phyloP scores from a whole-genome alignment of 352 stramenopile genomes.

The Globisporangium perplexum region DNA sequence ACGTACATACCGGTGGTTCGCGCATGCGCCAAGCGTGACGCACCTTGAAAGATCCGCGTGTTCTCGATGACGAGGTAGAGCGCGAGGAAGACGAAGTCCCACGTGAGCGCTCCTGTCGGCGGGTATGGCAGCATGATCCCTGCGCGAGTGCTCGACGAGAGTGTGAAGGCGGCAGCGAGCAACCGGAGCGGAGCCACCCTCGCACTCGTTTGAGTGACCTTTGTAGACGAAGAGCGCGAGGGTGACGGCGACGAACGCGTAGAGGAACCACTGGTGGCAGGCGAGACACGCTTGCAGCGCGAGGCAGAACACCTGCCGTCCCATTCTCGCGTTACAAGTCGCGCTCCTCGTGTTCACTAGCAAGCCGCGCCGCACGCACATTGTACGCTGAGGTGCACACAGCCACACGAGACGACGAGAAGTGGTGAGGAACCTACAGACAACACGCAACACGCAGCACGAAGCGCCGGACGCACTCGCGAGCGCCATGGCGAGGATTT shows the following conservation, averaged over 20 bases:
- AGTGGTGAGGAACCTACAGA: background rate
- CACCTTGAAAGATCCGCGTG: slow-evolving; percentile 66
- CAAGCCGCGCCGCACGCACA: background rate
- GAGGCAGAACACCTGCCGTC: slow-evolving; percentile 22
- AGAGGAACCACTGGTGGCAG: slow-evolving; percentile 61
- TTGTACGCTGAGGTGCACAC: background rate
- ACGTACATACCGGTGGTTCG: background rate
- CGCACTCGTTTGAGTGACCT: slow-evolving; percentile 13
- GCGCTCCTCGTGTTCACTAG: background rate
- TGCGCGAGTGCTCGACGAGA: slow-evolving; percentile 12
- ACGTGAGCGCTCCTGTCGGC: slow-evolving; percentile 38
- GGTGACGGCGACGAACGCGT: slow-evolving; percentile 45
- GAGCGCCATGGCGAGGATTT: background rate
- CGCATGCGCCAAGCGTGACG: background rate
- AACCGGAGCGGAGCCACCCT: background rate
- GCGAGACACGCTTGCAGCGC: slow-evolving; percentile 68
- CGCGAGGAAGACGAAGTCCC: slow-evolving; percentile 56
- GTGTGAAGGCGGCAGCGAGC: background rate
- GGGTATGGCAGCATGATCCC: slow-evolving; percentile 43
- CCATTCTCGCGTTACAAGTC: background rate
- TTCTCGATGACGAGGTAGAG: slow-evolving; percentile 57
- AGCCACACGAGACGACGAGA: no score
- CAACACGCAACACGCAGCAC: background rate
- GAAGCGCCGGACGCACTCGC: slow-evolving; percentile 6
- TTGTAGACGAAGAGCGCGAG: slow-evolving; percentile 72